Evolutionary conservation across 768 basidiomycete genomes (phyloP).

Genomic region (Calocybe cyanea): DNA sequence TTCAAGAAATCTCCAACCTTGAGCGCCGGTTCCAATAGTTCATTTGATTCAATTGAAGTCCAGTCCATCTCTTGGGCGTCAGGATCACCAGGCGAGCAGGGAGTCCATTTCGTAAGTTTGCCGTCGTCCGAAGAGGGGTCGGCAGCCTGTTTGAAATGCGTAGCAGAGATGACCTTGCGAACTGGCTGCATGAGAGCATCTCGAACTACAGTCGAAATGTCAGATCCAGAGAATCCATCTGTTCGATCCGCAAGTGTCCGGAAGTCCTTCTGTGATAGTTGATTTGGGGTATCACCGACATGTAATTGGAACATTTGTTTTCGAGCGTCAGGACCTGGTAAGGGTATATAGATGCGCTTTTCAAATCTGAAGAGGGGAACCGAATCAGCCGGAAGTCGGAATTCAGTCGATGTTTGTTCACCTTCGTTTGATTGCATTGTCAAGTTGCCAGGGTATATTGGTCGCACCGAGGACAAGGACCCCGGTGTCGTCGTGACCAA

Average conservation of each 20-base stretch:
- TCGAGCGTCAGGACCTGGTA: constrained; percentile 90
- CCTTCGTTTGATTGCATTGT: constrained; percentile 96
- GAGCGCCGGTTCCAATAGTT: constrained; percentile 86
- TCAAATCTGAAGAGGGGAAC: constrained; percentile 68
- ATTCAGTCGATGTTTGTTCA: constrained; percentile 28
- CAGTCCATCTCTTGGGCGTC: constrained; percentile 85
- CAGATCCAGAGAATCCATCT: constrained; percentile 93
- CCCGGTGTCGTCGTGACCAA: constrained; percentile 95
- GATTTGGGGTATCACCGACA: constrained; percentile 87
- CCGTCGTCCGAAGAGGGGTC: constrained; percentile 23
- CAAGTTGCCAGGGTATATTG: constrained; percentile 98
- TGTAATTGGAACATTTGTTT: constrained; percentile 97
- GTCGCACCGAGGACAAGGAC: constrained; percentile 96
- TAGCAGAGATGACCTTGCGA: constrained; percentile 91
- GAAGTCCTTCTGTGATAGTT: constrained; percentile 76
- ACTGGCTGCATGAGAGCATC: constrained; percentile 99
- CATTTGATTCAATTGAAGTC: constrained; percentile 84
- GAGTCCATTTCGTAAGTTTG: constrained; percentile 68
- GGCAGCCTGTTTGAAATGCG: constrained; percentile 78
- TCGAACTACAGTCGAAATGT: constrained; percentile 90
- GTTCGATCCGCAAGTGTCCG: constrained; percentile 79
- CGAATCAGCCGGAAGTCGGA: neutral
- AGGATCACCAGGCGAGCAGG: constrained; percentile 92
- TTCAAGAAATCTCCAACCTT: constrained; percentile 77
- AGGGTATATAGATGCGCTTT: constrained; percentile 97